These are phyloP conservation scores for Phalaenopsis aphrodite DNA, from an alignment of 106 monocot genomes.

Conservation along the genomic window DNA sequence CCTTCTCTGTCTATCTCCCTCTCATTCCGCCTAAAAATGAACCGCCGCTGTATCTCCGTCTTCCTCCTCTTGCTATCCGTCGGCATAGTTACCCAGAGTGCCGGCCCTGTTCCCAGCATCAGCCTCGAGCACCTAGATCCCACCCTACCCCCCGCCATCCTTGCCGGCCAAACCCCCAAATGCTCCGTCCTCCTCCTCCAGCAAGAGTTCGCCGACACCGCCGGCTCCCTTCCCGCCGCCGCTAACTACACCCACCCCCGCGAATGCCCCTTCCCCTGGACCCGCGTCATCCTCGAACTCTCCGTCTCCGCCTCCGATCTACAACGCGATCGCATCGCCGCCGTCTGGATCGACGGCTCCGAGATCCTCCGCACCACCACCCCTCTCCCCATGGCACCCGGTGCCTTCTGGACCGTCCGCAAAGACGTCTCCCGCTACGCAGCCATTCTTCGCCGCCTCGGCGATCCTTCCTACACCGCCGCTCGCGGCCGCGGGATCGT, in stretches of 20 bases:
- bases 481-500: conserved; percentile 1
- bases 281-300: conserved; percentile 33
- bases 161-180: conserved; percentile 10
- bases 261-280: conserved; percentile 26
- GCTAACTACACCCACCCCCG: conserved; percentile 33
- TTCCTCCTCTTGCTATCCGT: not conserved
- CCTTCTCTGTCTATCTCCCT: no score
- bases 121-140: conserved; percentile 34
- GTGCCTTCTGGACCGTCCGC: conserved; percentile 33
- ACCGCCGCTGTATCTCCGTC: not conserved
- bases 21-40: not conserved
- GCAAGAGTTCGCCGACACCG: conserved; percentile 37
- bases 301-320: conserved; percentile 28
- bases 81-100: not conserved
- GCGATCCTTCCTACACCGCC: conserved; percentile 6
- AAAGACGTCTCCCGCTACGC: conserved; percentile 42
- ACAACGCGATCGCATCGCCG: conserved; percentile 35
- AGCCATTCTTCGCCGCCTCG: conserved; percentile 17
- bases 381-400: conserved; percentile 27
- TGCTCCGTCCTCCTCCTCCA: conserved; percentile 36
- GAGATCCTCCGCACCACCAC: conserved; percentile 48
- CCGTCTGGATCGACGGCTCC: conserved; percentile 43
- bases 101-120: not conserved
- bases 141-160: conserved; percentile 23
- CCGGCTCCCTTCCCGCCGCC: conserved; percentile 30